These are phyloP conservation scores for Leccinum olivaceopallidum DNA, from an alignment of 768 basidiomycete species.

Conservation along the genomic window DNA sequence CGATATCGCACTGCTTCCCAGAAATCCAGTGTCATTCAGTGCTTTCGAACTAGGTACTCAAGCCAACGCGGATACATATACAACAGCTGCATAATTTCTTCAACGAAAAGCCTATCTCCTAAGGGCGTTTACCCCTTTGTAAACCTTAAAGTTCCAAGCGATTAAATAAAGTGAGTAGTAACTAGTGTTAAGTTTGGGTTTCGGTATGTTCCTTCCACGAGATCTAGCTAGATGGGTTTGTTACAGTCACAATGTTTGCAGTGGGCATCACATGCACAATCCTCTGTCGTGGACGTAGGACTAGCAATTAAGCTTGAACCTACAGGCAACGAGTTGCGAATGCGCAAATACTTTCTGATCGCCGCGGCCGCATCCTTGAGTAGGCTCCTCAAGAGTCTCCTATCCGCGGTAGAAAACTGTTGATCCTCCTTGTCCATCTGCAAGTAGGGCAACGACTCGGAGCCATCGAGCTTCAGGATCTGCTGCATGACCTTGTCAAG, in stretches of 20 bases:
- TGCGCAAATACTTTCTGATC: conserved; percentile 11
- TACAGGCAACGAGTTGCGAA: background rate
- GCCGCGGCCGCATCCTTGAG: conserved; percentile 22
- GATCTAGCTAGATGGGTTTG: background rate
- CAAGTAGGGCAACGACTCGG: background rate
- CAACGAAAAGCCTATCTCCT: background rate
- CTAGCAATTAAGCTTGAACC: background rate
- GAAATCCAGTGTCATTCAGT: background rate
- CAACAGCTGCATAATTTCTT: background rate
- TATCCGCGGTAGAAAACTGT: background rate
- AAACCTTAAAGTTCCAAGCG: background rate
- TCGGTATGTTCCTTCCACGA: background rate
- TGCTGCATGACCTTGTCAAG: conserved; percentile 21
- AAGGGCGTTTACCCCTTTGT: background rate
- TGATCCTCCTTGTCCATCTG: background rate
- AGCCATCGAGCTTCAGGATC: conserved; percentile 1
- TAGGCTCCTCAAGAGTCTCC: conserved; percentile 4
- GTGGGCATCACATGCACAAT: background rate
- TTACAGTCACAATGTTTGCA: background rate
- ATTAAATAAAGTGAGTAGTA: background rate
- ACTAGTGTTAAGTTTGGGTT: background rate
- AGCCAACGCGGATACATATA: background rate
- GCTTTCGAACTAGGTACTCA: background rate
- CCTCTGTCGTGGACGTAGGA: background rate
- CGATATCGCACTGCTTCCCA: background rate